A percentile compares a stretch with the other conserved stretches of the same genome.
Conservation (phyloP, 768 basidiomycete genomes). For the Peribolospora kevripleyi region DNA sequence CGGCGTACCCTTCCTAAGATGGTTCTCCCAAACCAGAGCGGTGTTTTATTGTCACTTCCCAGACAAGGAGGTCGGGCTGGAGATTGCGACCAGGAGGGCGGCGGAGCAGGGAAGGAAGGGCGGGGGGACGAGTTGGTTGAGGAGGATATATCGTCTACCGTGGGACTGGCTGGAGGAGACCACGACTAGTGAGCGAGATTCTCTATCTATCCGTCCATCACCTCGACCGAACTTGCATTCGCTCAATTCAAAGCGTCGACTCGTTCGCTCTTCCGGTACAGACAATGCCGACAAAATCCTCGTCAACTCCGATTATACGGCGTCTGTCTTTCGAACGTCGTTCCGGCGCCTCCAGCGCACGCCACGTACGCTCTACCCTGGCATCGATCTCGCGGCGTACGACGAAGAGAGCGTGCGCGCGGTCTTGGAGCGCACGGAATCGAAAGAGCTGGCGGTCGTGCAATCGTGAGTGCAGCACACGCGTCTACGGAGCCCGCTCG, state of each 20-base stretch:
- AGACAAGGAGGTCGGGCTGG: slow-evolving; percentile 39
- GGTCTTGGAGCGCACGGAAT: neutral
- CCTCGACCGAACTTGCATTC: too few relatives aligned
- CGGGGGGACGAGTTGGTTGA: slow-evolving; percentile 24
- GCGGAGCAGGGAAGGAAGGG: slow-evolving; percentile 1
- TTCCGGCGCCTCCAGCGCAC: slow-evolving; percentile 39
- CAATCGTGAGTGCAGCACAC: slow-evolving; percentile 1
- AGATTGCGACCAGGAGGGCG: slow-evolving; percentile 25
- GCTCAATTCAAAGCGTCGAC: neutral
- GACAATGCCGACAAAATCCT: slow-evolving; percentile 75
- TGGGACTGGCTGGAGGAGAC: slow-evolving; percentile 75
- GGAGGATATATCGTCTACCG: slow-evolving; percentile 56
- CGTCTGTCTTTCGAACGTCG: slow-evolving; percentile 48
- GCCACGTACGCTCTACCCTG: slow-evolving; percentile 78
- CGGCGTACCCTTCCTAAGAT: slow-evolving; percentile 57
- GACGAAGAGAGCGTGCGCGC: slow-evolving; percentile 22
- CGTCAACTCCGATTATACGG: slow-evolving; percentile 75
- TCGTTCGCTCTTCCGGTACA: slow-evolving; percentile 16
- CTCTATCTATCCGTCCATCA: neutral
- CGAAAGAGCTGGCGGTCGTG: neutral
- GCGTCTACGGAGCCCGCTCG: too few relatives aligned
- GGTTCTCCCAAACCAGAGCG: slow-evolving; percentile 44
- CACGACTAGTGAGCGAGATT: slow-evolving; percentile 45
- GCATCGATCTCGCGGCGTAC: slow-evolving; percentile 63
- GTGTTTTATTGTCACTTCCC: slow-evolving; percentile 98